Evolutionary conservation across 495 filamentous ascomycete species (phyloP), one percentile per base, ranked within the genome.

Genomic region (Hypomontagnella monticulosa): DNA sequence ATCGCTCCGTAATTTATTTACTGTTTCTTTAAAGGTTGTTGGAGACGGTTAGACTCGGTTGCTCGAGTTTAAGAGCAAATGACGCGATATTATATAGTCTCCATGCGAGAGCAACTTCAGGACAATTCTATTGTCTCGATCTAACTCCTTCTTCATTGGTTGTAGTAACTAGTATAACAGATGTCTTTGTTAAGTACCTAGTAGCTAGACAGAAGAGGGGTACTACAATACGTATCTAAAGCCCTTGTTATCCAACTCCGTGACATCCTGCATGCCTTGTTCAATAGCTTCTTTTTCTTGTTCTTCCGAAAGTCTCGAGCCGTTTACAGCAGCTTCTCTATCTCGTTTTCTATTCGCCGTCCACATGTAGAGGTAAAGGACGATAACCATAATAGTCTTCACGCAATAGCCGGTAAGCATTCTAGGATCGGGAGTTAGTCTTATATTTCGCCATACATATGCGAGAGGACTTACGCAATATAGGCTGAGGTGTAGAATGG

Each of bases 401-500:
- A 84, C 71, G 10, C 71, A 72, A 57, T 87, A 86, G 0, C 82
- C 83, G 54, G 80, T 76, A 10, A 86, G 73, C 72, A 86, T 87
- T 4, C 74, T 74, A 44, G 5, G 7, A 2, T 42, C 2, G 16
- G 34, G 7, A 0, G 32, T 70, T 34, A 71, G 56, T 8, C 2
- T 10, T 27, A 12, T 9, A 9, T 1, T n/a, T 34, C 23, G 3
- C 20, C 38, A 6, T 4, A 4, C 23, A 6, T 27, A 7, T 15
- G 18, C 19, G 6, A 36, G 54, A 27, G 3, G 16, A 68, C 71
- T 71, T 44, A 76, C 66, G 83, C 83, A 70, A 85, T 76, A 59
- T 87, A 85, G n/a, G 84, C 73, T 72, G 78, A 82, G 50, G 72
- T 79, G 72, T 85, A 85, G 11, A 80, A 75, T 12, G 84, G 84